phyloP scores from a whole-genome alignment of 2,329 filamentous ascomycete species.

The Fusarium protoensiforme region DNA sequence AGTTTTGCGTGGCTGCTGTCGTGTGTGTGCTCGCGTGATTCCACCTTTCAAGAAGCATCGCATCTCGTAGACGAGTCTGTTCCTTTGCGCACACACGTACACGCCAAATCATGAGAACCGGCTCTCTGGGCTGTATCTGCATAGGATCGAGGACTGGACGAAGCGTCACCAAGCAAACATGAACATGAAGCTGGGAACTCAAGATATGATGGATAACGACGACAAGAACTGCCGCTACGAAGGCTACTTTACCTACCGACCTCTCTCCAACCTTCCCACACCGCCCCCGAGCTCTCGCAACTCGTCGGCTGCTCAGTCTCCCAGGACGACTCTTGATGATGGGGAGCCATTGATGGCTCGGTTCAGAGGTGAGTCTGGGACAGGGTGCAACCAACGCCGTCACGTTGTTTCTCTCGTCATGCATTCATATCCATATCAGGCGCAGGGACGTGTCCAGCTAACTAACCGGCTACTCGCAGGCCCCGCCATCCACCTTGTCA shows the following conservation, averaged over 20 bases:
- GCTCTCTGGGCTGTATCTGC: constrained; percentile 28
- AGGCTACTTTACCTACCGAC: constrained; percentile 73
- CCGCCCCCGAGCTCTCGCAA: constrained; percentile 67
- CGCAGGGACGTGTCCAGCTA: constrained; percentile 13
- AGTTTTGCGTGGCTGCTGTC: constrained; percentile 31
- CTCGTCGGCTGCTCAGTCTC: constrained; percentile 58
- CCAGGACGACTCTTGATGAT: constrained; percentile 55
- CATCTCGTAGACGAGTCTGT: constrained; percentile 33
- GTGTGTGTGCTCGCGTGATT: constrained; percentile 44
- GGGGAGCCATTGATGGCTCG: constrained; percentile 55
- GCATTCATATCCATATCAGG: not conserved
- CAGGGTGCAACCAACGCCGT: not conserved
- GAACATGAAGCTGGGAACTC: constrained; percentile 35
- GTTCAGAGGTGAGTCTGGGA: constrained; percentile 50
- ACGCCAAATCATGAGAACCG: constrained; percentile 40
- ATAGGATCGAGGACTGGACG: constrained; percentile 35
- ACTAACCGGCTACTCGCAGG: constrained; percentile 54
- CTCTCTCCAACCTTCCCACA: constrained; percentile 75
- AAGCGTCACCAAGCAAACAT: constrained; percentile 31
- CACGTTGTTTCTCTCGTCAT: constrained; percentile 19
- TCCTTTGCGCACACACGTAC: constrained; percentile 19
- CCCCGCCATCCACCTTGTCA: constrained; percentile 73
- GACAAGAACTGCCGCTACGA: constrained; percentile 44
- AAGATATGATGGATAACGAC: constrained; percentile 22
- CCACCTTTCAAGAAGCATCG: constrained; percentile 7